Conservation (phyloP, 805 yeast genomes). For the Metschnikowia peoriensis region DNA sequence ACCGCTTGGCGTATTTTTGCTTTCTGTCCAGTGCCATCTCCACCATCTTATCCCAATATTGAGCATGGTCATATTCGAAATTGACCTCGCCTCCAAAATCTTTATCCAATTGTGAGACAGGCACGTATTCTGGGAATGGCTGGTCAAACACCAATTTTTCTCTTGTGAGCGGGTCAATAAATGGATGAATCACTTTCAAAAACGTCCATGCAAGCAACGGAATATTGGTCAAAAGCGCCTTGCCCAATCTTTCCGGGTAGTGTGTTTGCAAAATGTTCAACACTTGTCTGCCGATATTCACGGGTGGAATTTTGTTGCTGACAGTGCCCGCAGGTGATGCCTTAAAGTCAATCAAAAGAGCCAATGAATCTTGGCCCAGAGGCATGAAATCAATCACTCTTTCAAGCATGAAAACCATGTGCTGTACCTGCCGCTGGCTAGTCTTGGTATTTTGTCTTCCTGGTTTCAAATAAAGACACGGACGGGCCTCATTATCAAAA, state of each 20-base stretch:
- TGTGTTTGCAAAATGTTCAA: constrained; percentile 92
- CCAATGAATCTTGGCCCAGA: constrained; percentile 90
- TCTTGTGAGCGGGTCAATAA: constrained; percentile 92
- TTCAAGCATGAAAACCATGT: constrained; percentile 88
- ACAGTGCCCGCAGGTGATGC: constrained; percentile 62
- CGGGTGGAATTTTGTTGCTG: constrained; percentile 79
- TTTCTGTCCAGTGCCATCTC: constrained; percentile 60
- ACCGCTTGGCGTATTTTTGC: constrained; percentile 64
- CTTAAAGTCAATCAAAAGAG: constrained; percentile 89
- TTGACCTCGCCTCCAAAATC: constrained; percentile 84
- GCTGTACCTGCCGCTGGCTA: constrained; percentile 91
- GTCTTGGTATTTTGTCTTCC: constrained; percentile 96
- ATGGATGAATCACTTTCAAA: constrained; percentile 86
- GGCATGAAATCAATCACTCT: constrained; percentile 94
- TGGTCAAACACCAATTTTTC: constrained; percentile 91
- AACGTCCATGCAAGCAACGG: constrained; percentile 95
- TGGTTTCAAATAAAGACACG: constrained; percentile 88
- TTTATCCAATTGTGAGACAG: constrained; percentile 74
- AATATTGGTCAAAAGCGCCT: constrained; percentile 85
- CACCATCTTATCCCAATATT: constrained; percentile 74
- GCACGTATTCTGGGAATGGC: constrained; percentile 82
- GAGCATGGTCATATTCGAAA: constrained; percentile 76
- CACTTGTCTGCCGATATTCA: constrained; percentile 86
- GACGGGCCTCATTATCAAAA: constrained; percentile 84
- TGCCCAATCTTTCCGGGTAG: constrained; percentile 95